Percentiles rank a stretch among this genome's conserved stretches.
phyloP scores from a whole-genome alignment of 2,329 filamentous ascomycete species.

The Blastomyces parvus region DNA sequence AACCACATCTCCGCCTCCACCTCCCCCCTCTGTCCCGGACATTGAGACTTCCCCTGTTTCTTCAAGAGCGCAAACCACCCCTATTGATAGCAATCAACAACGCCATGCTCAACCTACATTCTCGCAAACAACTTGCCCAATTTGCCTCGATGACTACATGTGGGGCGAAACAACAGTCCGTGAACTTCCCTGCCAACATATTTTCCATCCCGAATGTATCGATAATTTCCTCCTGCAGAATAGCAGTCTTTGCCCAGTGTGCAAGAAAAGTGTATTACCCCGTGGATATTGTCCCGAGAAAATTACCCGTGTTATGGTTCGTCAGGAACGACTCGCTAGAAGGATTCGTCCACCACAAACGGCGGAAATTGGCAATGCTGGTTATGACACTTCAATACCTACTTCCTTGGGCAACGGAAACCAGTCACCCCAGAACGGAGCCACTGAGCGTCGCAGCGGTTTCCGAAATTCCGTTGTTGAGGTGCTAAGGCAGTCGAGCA shows the following conservation, averaged over 20 bases:
- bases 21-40: background rate
- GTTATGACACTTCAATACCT: background rate
- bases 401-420: background rate
- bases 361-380: background rate
- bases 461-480: constrained; percentile 1
- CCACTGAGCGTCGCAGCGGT: background rate
- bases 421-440: background rate
- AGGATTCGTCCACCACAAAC: constrained; percentile 2
- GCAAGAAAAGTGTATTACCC: constrained; percentile 75
- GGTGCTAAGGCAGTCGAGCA: background rate
- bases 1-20: background rate
- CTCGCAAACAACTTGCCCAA: constrained; percentile 75
- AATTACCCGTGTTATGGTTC: constrained; percentile 79
- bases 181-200: constrained; percentile 80
- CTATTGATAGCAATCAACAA: background rate
- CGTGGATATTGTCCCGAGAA: constrained; percentile 52
- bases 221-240: constrained; percentile 69
- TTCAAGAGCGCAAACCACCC: background rate
- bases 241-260: constrained; percentile 82
- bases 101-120: constrained; percentile 27
- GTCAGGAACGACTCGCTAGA: constrained; percentile 55
- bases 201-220: constrained; percentile 88
- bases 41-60: background rate
- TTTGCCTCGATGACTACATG: constrained; percentile 76
- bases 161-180: constrained; percentile 62